phyloP scores from a whole-genome alignment of 116 monocot species.

The Dioscorea cayenensis region DNA sequence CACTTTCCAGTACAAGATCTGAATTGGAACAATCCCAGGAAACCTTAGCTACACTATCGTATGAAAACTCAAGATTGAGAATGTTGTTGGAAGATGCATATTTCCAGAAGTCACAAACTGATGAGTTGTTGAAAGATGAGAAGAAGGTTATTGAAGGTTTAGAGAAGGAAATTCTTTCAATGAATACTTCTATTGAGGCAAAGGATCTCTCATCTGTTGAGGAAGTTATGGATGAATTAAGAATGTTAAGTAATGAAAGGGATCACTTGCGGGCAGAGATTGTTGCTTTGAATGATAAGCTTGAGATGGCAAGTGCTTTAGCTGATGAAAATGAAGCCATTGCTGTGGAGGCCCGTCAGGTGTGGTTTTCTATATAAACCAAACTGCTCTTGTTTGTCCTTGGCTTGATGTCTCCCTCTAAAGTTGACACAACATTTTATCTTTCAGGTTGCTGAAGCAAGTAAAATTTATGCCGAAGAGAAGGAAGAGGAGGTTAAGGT shows the following conservation, averaged over 20 bases:
- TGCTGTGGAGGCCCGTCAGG: slow-evolving; percentile 67
- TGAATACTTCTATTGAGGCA: slow-evolving; percentile 24
- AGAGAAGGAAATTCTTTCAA: slow-evolving; percentile 42
- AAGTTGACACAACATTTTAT: background rate
- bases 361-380: slow-evolving; percentile 8
- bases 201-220: slow-evolving; percentile 19
- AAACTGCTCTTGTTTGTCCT: background rate
- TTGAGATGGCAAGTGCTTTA: slow-evolving; percentile 58
- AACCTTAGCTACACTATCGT: slow-evolving; percentile 13
- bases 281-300: slow-evolving; percentile 38
- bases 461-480: slow-evolving; percentile 53
- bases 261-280: slow-evolving; percentile 37
- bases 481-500: slow-evolving; percentile 78
- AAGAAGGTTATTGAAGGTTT: slow-evolving; percentile 38
- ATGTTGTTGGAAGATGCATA: slow-evolving; percentile 27
- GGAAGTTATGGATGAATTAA: slow-evolving; percentile 34
- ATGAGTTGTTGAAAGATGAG: slow-evolving; percentile 40
- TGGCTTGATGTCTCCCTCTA: background rate
- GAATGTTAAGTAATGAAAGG: slow-evolving; percentile 34
- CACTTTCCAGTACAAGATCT: slow-evolving; percentile 23
- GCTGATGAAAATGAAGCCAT: slow-evolving; percentile 87
- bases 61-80: slow-evolving; percentile 44
- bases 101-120: slow-evolving; percentile 20
- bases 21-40: slow-evolving; percentile 35
- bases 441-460: slow-evolving; percentile 48